These are phyloP conservation scores for Colletotrichum sp. DNA, from an alignment of 2,329 filamentous ascomycete genomes.

Conservation along the genomic window DNA sequence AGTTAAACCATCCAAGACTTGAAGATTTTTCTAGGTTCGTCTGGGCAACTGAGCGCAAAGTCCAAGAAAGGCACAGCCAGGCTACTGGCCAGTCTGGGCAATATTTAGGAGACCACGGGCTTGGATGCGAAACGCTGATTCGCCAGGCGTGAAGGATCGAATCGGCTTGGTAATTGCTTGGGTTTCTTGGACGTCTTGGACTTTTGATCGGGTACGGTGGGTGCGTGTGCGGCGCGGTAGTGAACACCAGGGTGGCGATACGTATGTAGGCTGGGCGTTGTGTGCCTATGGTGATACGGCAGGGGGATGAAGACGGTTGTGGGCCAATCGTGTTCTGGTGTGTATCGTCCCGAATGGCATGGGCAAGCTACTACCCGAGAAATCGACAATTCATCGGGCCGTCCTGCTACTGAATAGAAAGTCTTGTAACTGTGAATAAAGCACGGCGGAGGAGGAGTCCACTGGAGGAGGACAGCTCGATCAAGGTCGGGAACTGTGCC, in stretches of 20 bases:
- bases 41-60: background rate
- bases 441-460: background rate
- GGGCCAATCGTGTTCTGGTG: background rate
- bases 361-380: background rate
- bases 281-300: background rate
- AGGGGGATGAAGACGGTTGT: background rate
- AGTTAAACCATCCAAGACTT: background rate
- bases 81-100: background rate
- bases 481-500: background rate
- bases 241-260: background rate
- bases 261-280: background rate
- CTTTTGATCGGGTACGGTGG: background rate
- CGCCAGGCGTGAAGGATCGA: background rate
- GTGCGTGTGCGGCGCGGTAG: background rate
- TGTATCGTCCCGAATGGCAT: background rate
- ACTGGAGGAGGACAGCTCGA: background rate
- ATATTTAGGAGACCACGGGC: background rate
- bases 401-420: background rate
- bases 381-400: background rate
- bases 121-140: background rate
- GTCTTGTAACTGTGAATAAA: background rate
- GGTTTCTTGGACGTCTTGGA: conserved; percentile 8
- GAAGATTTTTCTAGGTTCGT: background rate
- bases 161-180: conserved; percentile 16
- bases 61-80: background rate